phyloP scores from a whole-genome alignment of 176 grass and related monocot species.

The Elaeis guineensis region DNA sequence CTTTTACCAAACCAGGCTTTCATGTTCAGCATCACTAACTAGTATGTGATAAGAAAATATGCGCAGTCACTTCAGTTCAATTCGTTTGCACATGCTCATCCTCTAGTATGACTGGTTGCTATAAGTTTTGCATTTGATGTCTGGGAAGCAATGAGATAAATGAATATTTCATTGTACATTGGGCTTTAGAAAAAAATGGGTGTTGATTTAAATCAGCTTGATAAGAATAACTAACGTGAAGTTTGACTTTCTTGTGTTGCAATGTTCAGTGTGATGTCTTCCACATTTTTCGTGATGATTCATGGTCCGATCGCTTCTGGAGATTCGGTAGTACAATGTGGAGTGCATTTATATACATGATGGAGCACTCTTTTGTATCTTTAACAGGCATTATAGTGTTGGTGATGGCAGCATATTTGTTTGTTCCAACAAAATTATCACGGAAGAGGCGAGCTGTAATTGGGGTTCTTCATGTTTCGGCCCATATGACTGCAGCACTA shows the following conservation, averaged over 20 bases:
- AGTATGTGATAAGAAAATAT: neutral
- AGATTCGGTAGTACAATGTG: constrained; percentile 70
- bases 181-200: too few species aligned
- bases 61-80: neutral
- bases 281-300: constrained; percentile 60
- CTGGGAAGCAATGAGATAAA: too few species aligned
- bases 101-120: too few species aligned
- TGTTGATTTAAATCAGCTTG: too few species aligned
- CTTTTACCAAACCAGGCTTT: too few species aligned
- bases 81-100: too few species aligned
- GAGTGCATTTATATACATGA: constrained; percentile 79
- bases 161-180: too few species aligned
- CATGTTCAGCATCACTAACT: too few species aligned
- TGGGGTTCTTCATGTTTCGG: constrained; percentile 82
- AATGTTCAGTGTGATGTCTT: constrained; percentile 66
- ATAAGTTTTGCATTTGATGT: too few species aligned
- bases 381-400: constrained; percentile 51
- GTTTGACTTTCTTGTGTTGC: constrained; percentile 24
- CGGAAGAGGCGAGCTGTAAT: constrained; percentile 68
- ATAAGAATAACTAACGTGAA: constrained; percentile 3
- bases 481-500: constrained; percentile 83
- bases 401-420: constrained; percentile 76
- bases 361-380: constrained; percentile 84
- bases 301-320: constrained; percentile 62
- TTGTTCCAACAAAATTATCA: constrained; percentile 90